A percentile compares a stretch with the other conserved stretches of the same genome.
Evolutionary conservation across 1,139 yeast species (phyloP).

Genomic region (Magnusiomyces paraingens): DNA sequence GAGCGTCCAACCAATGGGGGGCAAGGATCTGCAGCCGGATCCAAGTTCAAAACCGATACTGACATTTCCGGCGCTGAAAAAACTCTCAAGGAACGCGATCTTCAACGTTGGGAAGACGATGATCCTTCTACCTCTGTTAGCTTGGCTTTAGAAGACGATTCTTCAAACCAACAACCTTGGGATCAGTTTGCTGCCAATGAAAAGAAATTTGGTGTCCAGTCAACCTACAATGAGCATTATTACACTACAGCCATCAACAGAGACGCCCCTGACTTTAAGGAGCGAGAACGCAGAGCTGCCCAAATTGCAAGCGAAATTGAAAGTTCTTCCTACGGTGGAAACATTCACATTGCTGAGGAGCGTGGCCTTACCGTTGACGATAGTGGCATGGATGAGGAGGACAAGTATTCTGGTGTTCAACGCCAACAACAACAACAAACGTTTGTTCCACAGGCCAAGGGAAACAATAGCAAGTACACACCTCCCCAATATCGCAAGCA

Average conservation of each 20-base stretch:
- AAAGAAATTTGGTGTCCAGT: constrained; percentile 78
- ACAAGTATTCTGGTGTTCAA: constrained; percentile 87
- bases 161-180: constrained; percentile 46
- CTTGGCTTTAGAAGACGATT: constrained; percentile 33
- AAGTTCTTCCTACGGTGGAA: constrained; percentile 52
- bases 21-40: constrained; percentile 13
- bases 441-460: constrained; percentile 3
- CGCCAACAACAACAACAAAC: constrained; percentile 24
- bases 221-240: constrained; percentile 80
- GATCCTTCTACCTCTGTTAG: constrained; percentile 31
- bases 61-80: constrained; percentile 54
- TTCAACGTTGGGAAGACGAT: constrained; percentile 84
- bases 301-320: constrained; percentile 79
- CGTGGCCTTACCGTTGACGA: constrained; percentile 75
- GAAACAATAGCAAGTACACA: constrained; percentile 39
- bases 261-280: constrained; percentile 64
- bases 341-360: constrained; percentile 84
- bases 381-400: constrained; percentile 90
- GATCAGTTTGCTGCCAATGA: constrained; percentile 92
- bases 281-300: constrained; percentile 65
- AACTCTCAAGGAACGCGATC: constrained; percentile 55
- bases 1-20: constrained; percentile 18
- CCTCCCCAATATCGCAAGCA: constrained; percentile 53
- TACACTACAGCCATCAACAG: constrained; percentile 83
- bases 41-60: constrained; percentile 66